A percentile compares a stretch with the other conserved stretches of the same genome.
Conservation (phyloP, 176 grass and related monocot species). For the Triticum timopheevii region DNA sequence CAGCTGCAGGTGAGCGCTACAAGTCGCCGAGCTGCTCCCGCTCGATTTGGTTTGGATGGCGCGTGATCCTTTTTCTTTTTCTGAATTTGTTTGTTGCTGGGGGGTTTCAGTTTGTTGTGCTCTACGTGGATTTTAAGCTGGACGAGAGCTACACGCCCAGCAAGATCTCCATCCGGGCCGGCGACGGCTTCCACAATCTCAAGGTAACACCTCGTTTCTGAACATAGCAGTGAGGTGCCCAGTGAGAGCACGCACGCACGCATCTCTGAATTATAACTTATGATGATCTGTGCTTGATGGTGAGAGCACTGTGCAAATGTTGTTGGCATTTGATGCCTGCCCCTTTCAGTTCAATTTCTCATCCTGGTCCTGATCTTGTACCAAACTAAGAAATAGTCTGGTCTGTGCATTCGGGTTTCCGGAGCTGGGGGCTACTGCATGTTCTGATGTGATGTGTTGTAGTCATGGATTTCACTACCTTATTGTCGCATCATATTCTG, state of each 20-base stretch:
- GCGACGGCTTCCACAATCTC: constrained; percentile 96
- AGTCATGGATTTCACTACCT: background rate
- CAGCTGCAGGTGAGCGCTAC: constrained; percentile 61
- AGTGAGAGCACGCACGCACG: background rate
- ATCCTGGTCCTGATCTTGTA: background rate
- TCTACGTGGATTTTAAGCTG: constrained; percentile 95
- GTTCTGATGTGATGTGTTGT: background rate
- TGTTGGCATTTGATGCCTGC: background rate
- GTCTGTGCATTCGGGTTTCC: background rate
- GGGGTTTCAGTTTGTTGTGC: constrained; percentile 53
- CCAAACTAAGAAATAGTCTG: background rate
- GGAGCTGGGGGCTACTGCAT: background rate
- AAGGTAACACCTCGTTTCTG: constrained; percentile 51
- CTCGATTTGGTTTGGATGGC: background rate
- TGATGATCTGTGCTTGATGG: background rate
- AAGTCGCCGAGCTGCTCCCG: background rate
- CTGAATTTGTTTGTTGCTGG: background rate
- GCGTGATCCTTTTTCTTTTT: background rate
- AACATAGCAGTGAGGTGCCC: background rate
- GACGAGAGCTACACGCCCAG: constrained; percentile 98
- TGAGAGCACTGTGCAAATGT: background rate
- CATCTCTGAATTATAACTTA: background rate
- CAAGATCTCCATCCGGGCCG: constrained; percentile 89
- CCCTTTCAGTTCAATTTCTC: background rate
- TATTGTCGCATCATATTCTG: background rate